phyloP scores from a whole-genome alignment of 257 asterid species.

The Solanum gracilifrons region DNA sequence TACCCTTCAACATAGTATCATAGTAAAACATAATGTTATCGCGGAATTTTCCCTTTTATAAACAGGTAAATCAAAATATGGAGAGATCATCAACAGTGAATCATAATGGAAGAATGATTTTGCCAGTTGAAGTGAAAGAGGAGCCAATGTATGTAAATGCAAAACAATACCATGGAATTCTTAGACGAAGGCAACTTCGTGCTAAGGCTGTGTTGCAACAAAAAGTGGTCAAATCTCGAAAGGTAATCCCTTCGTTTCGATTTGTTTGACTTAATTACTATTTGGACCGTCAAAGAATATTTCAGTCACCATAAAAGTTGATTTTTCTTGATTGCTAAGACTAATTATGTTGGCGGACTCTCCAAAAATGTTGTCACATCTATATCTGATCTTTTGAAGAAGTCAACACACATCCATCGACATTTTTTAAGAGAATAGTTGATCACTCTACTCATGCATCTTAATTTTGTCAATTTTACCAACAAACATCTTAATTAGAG shows the following conservation, averaged over 20 bases:
- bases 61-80: not conserved
- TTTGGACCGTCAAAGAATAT: not conserved
- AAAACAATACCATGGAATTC: conserved; percentile 70
- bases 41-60: not conserved
- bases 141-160: conserved; percentile 86
- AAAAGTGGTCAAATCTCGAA: conserved; percentile 45
- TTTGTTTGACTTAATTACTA: not conserved
- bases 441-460: not conserved
- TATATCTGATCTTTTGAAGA: not conserved
- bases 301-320: not conserved
- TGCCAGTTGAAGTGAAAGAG: conserved; percentile 70
- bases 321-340: not conserved
- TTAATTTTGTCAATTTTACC: not conserved
- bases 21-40: not conserved
- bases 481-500: not conserved
- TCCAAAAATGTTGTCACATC: not conserved
- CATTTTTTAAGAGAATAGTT: not conserved
- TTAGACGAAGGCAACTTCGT: conserved; percentile 64
- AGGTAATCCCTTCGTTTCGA: conserved; percentile 19
- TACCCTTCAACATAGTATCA: not conserved
- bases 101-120: conserved; percentile 55
- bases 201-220: conserved; percentile 74
- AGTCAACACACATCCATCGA: not conserved
- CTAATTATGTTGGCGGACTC: not conserved
- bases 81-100: conserved; percentile 5